Evolutionary conservation across 2,329 filamentous ascomycete species (phyloP), one percentile per base, ranked within the genome.

Genomic region (Tolypocladium endophyticum): DNA sequence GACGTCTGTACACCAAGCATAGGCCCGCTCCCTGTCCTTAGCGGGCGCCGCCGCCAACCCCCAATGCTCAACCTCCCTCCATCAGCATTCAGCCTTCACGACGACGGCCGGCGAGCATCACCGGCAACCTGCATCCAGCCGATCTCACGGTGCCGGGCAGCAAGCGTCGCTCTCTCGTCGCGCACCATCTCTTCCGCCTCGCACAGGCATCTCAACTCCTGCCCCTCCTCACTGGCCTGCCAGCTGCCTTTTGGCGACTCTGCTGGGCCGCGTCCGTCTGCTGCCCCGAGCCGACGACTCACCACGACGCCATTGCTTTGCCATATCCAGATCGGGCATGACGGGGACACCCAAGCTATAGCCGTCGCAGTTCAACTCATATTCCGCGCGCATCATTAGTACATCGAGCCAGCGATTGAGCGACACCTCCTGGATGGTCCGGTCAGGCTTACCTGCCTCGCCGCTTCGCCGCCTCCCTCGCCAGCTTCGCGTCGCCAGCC

Each of bases 51-150:
- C 58, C 57, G 56, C 55, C 52, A 59, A 58, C 55, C 41, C 55
- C 58, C 54, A 59, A 58, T 58, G 63, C 64, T 65, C 68, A 69
- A 67, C 65, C 66, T 67, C 65, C 67, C 66, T 65, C 68, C 59
- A 62, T 33, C 52, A 25, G 36, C 57, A 38, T 35, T 60, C 67
- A 64, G 64, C 64, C 64, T 64, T 67, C 63, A 64, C 61, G 47
- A 35, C 50, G 20, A 35, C 50, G 9, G n/a, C 18, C 55, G 25
- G 58, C 60, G 39, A 60, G 41, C 58, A 43, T 53, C 50, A 14
- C 25, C 59, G 30, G n/a, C 59, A 50, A 11, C 30, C 30, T 36
- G 11, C 30, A 20, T n/a, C 50, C 50, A 23, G 50, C 62, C 60
- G 57, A 43, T 4, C 45, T 30, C 45, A 35, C 50, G 50, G 36